These are phyloP conservation scores for Colletotrichum spaethianum DNA, from an alignment of 2,329 filamentous ascomycete species.

Conservation along the genomic window DNA sequence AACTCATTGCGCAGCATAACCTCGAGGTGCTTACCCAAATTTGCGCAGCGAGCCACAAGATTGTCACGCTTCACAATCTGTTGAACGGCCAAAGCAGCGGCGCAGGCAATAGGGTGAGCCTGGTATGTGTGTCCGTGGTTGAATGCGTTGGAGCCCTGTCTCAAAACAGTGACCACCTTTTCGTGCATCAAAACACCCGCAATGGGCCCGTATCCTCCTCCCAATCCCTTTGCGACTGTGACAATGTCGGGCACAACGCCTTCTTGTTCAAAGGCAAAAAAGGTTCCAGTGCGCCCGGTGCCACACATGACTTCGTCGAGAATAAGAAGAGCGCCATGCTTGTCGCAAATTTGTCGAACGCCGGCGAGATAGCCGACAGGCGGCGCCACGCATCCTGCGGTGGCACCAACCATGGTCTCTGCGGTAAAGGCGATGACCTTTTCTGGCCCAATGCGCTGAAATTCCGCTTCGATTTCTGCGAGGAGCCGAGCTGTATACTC, in stretches of 20 bases:
- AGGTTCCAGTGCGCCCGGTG: constrained; percentile 71
- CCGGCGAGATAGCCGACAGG: constrained; percentile 68
- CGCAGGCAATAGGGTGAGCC: constrained; percentile 47
- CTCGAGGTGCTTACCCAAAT: constrained; percentile 51
- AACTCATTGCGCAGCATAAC: constrained; percentile 47
- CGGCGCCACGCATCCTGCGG: constrained; percentile 66
- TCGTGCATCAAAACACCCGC: constrained; percentile 67
- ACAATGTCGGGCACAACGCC: constrained; percentile 66
- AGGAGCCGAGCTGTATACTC: constrained; percentile 58
- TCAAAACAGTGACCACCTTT: constrained; percentile 63
- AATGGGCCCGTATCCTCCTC: constrained; percentile 69
- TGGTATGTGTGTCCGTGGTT: constrained; percentile 47
- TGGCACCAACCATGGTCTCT: constrained; percentile 64
- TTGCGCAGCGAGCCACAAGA: constrained; percentile 50
- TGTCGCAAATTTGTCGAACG: constrained; percentile 67
- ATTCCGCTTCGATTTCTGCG: constrained; percentile 62
- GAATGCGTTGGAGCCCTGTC: constrained; percentile 57
- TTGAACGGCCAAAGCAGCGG: constrained; percentile 48
- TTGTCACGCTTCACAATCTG: constrained; percentile 52
- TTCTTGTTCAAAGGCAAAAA: constrained; percentile 76
- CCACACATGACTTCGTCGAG: constrained; percentile 79
- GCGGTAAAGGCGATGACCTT: constrained; percentile 65
- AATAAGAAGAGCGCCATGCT: constrained; percentile 69
- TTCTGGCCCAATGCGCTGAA: constrained; percentile 59
- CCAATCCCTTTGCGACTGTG: constrained; percentile 72